Evolutionary conservation across 2,329 filamentous ascomycete species (phyloP), one percentile per base, ranked within the genome.

Genomic region (Claviceps sp.): DNA sequence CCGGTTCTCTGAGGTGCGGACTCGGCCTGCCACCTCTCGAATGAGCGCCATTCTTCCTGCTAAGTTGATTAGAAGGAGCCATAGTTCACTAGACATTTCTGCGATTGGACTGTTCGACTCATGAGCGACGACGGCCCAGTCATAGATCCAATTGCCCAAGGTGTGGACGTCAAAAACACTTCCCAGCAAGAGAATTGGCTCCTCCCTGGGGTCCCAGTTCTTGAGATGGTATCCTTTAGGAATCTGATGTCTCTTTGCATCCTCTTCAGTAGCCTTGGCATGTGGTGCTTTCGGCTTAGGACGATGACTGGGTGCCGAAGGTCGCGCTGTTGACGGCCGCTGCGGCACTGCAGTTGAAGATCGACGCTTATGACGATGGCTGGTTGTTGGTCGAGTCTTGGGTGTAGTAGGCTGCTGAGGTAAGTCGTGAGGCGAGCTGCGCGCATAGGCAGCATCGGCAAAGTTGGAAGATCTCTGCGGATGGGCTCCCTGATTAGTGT

Each of bases 81-180:
- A 98, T 51, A 98, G 77, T 63, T 97, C 90, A 59, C 91, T 93
- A 2, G 93, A 90, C 69, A 95, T 84, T 58, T 96, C 89, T 50
- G 89, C 81, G 63, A 96, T 87, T 49, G 89, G 87, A 11, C 86
- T 89, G 42, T 80, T 79, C 14, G 89, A 80, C 40, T 88, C 88
- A 59, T 94, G 84, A 66, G 85, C 84, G 72, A 88, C 95, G 57
- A 96, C 88, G 18, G 93, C 96, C 93, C 93, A 98, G 76, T 97
- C 93, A 70, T 95, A 98, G 64, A 98, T 94, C 93, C 93, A 98
- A 72, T 96, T 96, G 63, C 93, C 93, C 34, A 98, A 78, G 26
- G 89, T 95, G 77, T 97, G 96, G 63, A 91, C 88, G 65, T 97
- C 93, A 64, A 97, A 97, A 52, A 97, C 93, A 64, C 88, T 95